Percentiles rank a stretch among this genome's conserved stretches.
Evolutionary conservation across 306 rosid genomes (phyloP).

Genomic region (Dryas alaskensis): DNA sequence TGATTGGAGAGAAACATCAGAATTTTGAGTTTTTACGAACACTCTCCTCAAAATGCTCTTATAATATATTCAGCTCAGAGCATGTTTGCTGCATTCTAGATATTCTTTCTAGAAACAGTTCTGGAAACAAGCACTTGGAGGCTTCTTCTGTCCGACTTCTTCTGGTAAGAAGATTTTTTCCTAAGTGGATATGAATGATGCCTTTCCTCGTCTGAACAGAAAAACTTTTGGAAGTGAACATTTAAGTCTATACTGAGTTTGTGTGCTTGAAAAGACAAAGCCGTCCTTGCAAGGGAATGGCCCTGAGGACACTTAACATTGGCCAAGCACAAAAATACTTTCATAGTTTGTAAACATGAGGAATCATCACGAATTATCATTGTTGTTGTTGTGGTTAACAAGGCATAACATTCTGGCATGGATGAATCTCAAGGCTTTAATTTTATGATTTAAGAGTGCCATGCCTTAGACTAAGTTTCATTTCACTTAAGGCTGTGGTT

Average conservation of each 20-base stretch:
- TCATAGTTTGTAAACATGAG: not conserved
- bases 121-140: slow-evolving; percentile 45
- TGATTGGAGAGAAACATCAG: slow-evolving; percentile 55
- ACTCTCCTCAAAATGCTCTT: slow-evolving; percentile 77
- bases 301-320: not conserved
- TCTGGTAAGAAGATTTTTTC: slow-evolving; percentile 51
- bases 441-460: not conserved
- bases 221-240: not conserved
- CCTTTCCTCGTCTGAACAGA: not conserved
- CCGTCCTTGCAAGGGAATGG: not conserved
- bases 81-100: slow-evolving; percentile 56
- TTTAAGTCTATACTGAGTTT: slow-evolving; percentile 3
- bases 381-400: not conserved
- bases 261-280: not conserved
- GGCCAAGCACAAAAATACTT: not conserved
- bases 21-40: slow-evolving; percentile 57
- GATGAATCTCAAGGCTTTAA: not conserved
- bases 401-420: not conserved
- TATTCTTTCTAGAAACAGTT: slow-evolving; percentile 39
- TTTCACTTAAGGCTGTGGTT: not conserved
- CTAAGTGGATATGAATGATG: slow-evolving; percentile 19
- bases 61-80: slow-evolving; percentile 71
- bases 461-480: not conserved
- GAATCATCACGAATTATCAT: not conserved
- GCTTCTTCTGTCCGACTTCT: slow-evolving; percentile 68